Evolutionary conservation across 2,329 filamentous ascomycete species (phyloP), one percentile per base, ranked within the genome.

Genomic region (Cryoendolithus antarcticus): DNA sequence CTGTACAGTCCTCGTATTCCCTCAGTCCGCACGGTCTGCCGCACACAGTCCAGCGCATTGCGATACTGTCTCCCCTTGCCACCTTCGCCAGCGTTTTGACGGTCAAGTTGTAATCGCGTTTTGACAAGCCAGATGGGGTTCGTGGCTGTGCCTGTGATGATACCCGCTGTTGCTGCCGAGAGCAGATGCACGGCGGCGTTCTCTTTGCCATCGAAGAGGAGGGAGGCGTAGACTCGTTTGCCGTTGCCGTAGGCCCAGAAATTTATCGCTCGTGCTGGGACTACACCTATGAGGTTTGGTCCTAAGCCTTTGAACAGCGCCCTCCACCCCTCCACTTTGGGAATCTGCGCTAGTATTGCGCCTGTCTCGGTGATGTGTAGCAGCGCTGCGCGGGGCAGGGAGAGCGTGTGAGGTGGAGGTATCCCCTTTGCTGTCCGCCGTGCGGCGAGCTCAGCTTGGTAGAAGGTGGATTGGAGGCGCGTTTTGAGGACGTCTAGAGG

Each of bases 111-210:
- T 51, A 96, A 60, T 27, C 88, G 72, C 31, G 88, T 96, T 71
- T 96, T 96, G 56, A 96, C 77, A 46, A 96, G 74, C 88, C 88
- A 96, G 55, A 96, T 94, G 1, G 88, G 88, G 61, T 95, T 95
- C 30, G 88, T 96, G 13, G 82, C 84, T 1, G 89, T 95, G 34
- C 84, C 84, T 0, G 89, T 95, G 5, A 80, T 79, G 32, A 95
- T 74, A 2, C 88, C 88, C 1, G 88, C 86, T 10, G 73, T 70
- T 1, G 82, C 76, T 4, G 83, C 88, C 1, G 86, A 80, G 34
- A 74, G 66, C 6, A 94, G 69, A 58, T 94, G 86, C 8, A 94
- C 78, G 69, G 75, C 82, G 1, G 82, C 73, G 9, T 76, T 74
- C 55, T 86, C 75, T 50, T 77, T 58, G 35, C 80, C 76, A 49